Evolutionary conservation across 2,329 filamentous ascomycete species (phyloP).

Genomic region (Daldinia eschscholtzii): DNA sequence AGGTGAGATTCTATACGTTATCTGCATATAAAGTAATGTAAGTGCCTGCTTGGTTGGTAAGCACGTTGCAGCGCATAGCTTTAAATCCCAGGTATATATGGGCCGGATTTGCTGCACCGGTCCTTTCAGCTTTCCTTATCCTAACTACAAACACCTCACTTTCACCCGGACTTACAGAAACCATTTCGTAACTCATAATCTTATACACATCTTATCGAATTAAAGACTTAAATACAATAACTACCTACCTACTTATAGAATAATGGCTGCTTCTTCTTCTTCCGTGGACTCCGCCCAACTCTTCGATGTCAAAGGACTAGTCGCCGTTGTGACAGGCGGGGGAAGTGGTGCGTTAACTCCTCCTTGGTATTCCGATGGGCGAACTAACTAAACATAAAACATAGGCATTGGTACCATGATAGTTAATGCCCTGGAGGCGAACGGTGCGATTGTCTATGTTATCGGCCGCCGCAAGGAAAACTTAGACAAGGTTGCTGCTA

Average conservation of each 20-base stretch:
- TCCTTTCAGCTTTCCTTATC: neutral
- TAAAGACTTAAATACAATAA: neutral
- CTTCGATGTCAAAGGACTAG: slow-evolving; percentile 64
- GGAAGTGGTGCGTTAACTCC: slow-evolving; percentile 57
- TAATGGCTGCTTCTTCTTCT: slow-evolving; percentile 40
- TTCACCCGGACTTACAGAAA: neutral
- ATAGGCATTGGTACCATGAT: slow-evolving; percentile 65
- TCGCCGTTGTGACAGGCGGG: slow-evolving; percentile 68
- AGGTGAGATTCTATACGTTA: too few species aligned
- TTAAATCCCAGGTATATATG: neutral
- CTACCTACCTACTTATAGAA: too few species aligned
- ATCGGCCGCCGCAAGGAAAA: slow-evolving; percentile 61
- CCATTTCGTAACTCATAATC: neutral
- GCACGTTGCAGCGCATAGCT: too few species aligned
- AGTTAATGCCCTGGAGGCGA: slow-evolving; percentile 61
- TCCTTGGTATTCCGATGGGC: neutral
- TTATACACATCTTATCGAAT: neutral
- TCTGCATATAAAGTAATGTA: too few species aligned
- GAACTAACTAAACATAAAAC: slow-evolving; percentile 16
- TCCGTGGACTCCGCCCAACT: slow-evolving; percentile 52
- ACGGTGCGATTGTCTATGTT: slow-evolving; percentile 66
- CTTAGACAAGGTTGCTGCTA: slow-evolving; percentile 57
- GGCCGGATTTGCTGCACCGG: neutral
- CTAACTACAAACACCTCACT: neutral
- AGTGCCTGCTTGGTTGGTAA: too few species aligned